Base-by-base conservation (phyloP, 2,329 filamentous ascomycete species). In the Beauveria scarabaeidicola region DNA sequence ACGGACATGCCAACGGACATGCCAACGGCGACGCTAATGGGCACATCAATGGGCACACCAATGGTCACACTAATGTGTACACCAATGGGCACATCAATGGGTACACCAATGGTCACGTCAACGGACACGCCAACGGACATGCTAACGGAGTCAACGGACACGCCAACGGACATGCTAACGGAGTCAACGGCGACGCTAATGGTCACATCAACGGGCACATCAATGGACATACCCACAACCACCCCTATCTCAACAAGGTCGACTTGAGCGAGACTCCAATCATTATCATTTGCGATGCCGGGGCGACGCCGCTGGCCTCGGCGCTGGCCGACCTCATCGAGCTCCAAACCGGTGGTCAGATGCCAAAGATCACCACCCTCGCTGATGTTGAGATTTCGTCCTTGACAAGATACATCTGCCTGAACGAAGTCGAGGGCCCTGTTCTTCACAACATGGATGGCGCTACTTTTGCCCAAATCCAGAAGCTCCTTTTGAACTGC, bases 401-500 rank as follows among this genome's bases (percentile, higher is more conserved):
- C 29, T 52, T 58, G 2, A 62, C 61, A 9, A 63, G 62, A 5
- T 73, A 72, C 61, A 72, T 81, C 50, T 73, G 76, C 61, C 63
- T 81, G 11, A 68, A 70, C 5, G 78, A 81, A 63, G 69, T 81
- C 7, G 72, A 80, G 52, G 67, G 68, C 27, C 73, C 77, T 0
- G 65, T 80, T 11, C 71, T 81, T 2, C 70, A 75, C 1, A 70
- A 68, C 9, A 69, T 80, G 25, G 72, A 70, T 5, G 63, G 65
- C 1, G 61, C 66, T 17, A 69, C 74, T 19, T 81, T 81, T 51
- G 62, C 68, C 0, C 67, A 68, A 2, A 63, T 76, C 5, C 73
- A 75, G 48, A 68, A 66, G 23, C 65, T 76, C 5, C 61, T 77
- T 7, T 70, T 73, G 0, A 65, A 65, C 0, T 69, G 67, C 5